phyloP scores from a whole-genome alignment of 768 basidiomycete species.

The Trametes sanguinea region DNA sequence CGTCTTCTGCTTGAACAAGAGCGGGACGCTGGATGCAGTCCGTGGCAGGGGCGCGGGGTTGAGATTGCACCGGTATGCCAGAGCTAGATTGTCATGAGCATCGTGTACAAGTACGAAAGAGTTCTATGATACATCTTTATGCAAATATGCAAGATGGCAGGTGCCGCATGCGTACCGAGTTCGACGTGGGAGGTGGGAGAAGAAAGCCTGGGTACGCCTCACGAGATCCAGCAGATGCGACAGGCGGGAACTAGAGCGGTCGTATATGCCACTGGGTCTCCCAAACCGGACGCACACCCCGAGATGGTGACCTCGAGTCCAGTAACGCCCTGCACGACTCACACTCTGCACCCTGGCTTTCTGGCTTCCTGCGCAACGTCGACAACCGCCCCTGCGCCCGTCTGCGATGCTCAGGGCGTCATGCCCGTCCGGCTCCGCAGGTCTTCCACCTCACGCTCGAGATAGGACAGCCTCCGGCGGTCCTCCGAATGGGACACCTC shows the following conservation, averaged over 20 bases:
- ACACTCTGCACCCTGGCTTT: background rate
- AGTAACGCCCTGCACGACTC: background rate
- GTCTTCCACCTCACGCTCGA: slow-evolving; percentile 26
- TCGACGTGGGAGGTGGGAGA: background rate
- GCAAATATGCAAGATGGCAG: background rate
- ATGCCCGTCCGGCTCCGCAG: slow-evolving; percentile 16
- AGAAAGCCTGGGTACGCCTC: background rate
- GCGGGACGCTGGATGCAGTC: no score
- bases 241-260: background rate
- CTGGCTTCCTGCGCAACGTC: background rate
- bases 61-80: no score
- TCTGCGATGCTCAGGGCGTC: background rate
- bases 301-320: background rate
- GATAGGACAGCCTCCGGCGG: slow-evolving; percentile 13
- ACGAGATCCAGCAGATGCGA: background rate
- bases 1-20: background rate
- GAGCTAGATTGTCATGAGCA: no score
- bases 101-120: no score
- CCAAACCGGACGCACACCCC: background rate
- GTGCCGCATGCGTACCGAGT: no score
- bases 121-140: background rate
- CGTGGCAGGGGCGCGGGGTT: no score
- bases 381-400: background rate
- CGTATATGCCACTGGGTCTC: background rate
- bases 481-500: slow-evolving; percentile 17